Percentiles rank a stretch among this genome's conserved stretches.
phyloP scores from a whole-genome alignment of 31 red algal species.

The Porphyra umbilicalis region DNA sequence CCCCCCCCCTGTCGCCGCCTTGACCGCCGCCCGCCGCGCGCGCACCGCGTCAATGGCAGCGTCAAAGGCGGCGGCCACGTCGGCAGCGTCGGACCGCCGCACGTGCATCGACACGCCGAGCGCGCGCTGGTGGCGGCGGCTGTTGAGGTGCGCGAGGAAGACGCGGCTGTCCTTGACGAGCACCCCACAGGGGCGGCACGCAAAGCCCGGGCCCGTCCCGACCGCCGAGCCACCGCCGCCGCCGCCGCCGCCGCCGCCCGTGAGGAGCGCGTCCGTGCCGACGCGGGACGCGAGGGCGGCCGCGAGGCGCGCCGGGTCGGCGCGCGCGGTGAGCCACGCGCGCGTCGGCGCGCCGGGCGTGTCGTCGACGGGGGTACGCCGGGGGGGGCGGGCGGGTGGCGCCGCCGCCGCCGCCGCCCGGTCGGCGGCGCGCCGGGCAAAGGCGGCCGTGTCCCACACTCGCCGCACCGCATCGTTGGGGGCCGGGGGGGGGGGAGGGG shows the following conservation, averaged over 20 bases:
- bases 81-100: constrained; percentile 21
- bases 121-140: constrained; percentile 46
- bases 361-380: constrained; percentile 22
- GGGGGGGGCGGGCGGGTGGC: constrained; percentile 11
- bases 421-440: constrained; percentile 24
- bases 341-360: constrained; percentile 61
- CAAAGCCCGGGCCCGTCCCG: constrained; percentile 32
- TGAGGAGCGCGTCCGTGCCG: not conserved
- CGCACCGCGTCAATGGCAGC: not conserved
- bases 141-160: constrained; percentile 67
- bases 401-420: constrained; percentile 14
- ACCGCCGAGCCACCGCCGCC: not conserved
- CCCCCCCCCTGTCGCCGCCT: not conserved
- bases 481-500: not conserved
- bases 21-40: not conserved
- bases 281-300: not conserved
- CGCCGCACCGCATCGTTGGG: constrained; percentile 25
- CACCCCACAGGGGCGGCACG: constrained; percentile 66
- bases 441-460: constrained; percentile 57
- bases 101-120: constrained; percentile 65
- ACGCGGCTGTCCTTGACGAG: constrained; percentile 46
- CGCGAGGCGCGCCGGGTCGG: not conserved
- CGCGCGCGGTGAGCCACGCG: constrained; percentile 34
- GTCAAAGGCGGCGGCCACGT: constrained; percentile 47
- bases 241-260: not conserved